phyloP scores from a whole-genome alignment of 2,329 filamentous ascomycete species.

The Botrytis pseudocinerea region DNA sequence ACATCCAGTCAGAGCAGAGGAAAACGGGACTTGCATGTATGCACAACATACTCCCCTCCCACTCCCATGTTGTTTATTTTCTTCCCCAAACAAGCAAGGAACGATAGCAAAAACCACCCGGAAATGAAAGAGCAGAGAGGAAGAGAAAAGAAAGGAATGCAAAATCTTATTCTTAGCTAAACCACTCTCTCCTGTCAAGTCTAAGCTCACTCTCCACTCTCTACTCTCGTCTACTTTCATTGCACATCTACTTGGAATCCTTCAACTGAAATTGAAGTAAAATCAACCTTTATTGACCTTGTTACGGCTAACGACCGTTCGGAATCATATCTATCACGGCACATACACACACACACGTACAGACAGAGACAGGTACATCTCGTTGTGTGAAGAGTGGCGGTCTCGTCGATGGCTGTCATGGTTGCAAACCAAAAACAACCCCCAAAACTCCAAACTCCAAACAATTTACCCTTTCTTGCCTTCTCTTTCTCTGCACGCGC shows the following conservation, averaged over 20 bases:
- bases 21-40: constrained; percentile 16
- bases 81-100: background rate
- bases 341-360: background rate
- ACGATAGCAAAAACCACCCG: background rate
- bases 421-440: constrained; percentile 5
- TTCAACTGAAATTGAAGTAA: background rate
- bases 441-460: background rate
- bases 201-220: background rate
- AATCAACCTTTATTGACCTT: background rate
- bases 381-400: background rate
- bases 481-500: constrained; percentile 9
- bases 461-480: constrained; percentile 8
- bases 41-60: constrained; percentile 20
- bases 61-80: background rate
- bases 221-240: background rate
- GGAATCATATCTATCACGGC: background rate
- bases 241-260: background rate
- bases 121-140: background rate
- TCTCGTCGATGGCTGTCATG: background rate
- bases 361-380: background rate
- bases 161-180: background rate
- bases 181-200: background rate
- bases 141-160: background rate
- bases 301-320: background rate
- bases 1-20: background rate